phyloP scores from a whole-genome alignment of 805 yeast genomes.

The Pichia nanzhaoensis region DNA sequence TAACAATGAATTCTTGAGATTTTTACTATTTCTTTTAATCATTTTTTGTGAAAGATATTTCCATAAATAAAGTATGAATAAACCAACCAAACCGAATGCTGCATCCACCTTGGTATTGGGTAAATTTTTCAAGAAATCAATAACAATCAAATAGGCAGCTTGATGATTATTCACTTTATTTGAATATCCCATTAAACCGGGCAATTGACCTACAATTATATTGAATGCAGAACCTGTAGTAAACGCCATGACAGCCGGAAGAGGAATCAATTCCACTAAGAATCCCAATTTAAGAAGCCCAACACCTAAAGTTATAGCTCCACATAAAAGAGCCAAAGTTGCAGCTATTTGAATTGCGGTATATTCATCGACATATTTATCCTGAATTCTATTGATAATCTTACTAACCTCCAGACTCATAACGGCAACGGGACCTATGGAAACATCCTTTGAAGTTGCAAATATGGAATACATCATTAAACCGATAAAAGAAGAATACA shows the following conservation, averaged over 20 bases:
- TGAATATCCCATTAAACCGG: conserved; percentile 72
- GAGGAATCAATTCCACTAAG: conserved; percentile 77
- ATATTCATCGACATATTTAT: conserved; percentile 30
- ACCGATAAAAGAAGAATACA: conserved; percentile 87
- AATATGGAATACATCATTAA: conserved; percentile 81
- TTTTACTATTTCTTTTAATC: conserved; percentile 57
- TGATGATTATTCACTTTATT: conserved; percentile 63
- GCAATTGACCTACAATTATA: conserved; percentile 78
- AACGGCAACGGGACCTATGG: conserved; percentile 95
- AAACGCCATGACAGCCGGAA: conserved; percentile 89
- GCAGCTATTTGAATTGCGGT: conserved; percentile 78
- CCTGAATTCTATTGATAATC: conserved; percentile 59
- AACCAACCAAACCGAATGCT: conserved; percentile 76
- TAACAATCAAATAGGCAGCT: conserved; percentile 62
- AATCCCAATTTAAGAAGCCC: conserved; percentile 83
- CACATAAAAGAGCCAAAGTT: conserved; percentile 70
- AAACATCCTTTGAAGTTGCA: conserved; percentile 94
- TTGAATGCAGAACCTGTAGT: conserved; percentile 91
- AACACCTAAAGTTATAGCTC: conserved; percentile 73
- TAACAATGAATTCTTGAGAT: conserved; percentile 51
- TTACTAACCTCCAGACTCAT: conserved; percentile 86
- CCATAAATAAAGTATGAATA: conserved; percentile 66
- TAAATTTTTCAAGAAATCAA: conserved; percentile 64
- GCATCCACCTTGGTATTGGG: conserved; percentile 68
- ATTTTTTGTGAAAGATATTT: conserved; percentile 52